Evolutionary conservation across 208 protist genomes (phyloP), one percentile per base, ranked within the genome.

Genomic region (Acanthamoeba sp.): DNA sequence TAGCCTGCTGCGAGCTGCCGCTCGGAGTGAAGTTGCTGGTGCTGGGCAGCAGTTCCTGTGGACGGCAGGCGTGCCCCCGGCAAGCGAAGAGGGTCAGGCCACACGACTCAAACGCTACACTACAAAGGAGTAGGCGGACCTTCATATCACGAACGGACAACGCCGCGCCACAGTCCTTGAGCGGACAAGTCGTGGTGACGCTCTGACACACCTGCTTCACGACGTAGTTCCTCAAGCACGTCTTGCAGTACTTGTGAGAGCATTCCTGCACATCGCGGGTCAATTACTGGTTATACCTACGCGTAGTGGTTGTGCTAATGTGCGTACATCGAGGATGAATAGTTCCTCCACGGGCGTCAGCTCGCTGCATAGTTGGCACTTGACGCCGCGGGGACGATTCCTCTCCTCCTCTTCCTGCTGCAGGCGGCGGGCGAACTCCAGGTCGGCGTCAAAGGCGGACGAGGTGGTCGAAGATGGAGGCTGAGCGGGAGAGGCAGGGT

Each of bases 1-100:
- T 99, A 98, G 97, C 98, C 96, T 52, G 98, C 98, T 96, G 96
- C 98, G 29, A 98, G 98, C 96, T 98, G 96, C 7, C 97, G 98
- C 69, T 98, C 98, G 96, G 98, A 97, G 3, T 96, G 96, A 48
- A 95, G 98, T 98, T 94, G 97, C 98, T 95, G 98, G 98, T 96
- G 98, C 96, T 98, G 57, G 94, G 84, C 91, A 95, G n/a, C 91
- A 95, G 29, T 7, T 94, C 48, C 94, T 50, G 45, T 50, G 5
- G 45, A 14, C 45, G 45, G 45, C 45, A 50, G 10, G n/a, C n/a
- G n/a, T n/a, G n/a, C n/a, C n/a, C n/a, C n/a, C n/a, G 45, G 45
- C 45, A 50, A 50, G 12, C 0, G 5, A 7, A 10, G 42, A 50
- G 18, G 2, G 9, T 10, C 16, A 73, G 12, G 4, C 2, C 10